Evolutionary conservation across 2,329 filamentous ascomycete species (phyloP).

Genomic region (Phaeoacremonium minimum): DNA sequence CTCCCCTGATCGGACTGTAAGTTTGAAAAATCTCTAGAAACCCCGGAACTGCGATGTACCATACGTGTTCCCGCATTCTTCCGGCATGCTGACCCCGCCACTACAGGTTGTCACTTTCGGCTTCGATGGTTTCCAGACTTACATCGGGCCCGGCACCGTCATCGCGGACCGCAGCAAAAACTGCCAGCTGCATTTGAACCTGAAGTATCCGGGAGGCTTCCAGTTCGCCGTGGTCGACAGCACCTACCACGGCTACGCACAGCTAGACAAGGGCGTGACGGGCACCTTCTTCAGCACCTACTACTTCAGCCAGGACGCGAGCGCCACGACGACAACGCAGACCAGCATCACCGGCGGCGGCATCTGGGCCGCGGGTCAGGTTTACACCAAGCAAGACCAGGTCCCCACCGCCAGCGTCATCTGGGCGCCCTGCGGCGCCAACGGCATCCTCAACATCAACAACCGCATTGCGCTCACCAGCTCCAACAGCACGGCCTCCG

Average conservation of each 20-base stretch:
- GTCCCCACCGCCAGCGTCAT: constrained; percentile 38
- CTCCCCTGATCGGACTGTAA: constrained; percentile 35
- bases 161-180: constrained; percentile 35
- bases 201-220: constrained; percentile 41
- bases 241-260: constrained; percentile 44
- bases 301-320: constrained; percentile 41
- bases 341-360: constrained; percentile 37
- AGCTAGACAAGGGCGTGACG: constrained; percentile 37
- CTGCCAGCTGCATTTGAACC: constrained; percentile 41
- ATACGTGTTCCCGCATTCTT: too few species aligned
- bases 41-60: neutral
- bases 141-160: constrained; percentile 35
- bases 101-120: constrained; percentile 39
- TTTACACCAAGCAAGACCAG: constrained; percentile 41
- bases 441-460: constrained; percentile 37
- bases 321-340: constrained; percentile 36
- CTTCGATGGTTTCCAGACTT: constrained; percentile 41
- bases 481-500: constrained; percentile 23
- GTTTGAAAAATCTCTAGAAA: constrained; percentile 3
- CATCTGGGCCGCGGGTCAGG: constrained; percentile 34
- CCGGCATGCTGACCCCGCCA: too few species aligned
- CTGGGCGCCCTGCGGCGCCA: constrained; percentile 39
- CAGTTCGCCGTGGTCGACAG: constrained; percentile 40
- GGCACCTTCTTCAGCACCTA: constrained; percentile 41
- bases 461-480: constrained; percentile 29